Evolutionary conservation across 805 yeast species (phyloP), one percentile per base, ranked within the genome.

Genomic region (Komagataella kurtzmanii): DNA sequence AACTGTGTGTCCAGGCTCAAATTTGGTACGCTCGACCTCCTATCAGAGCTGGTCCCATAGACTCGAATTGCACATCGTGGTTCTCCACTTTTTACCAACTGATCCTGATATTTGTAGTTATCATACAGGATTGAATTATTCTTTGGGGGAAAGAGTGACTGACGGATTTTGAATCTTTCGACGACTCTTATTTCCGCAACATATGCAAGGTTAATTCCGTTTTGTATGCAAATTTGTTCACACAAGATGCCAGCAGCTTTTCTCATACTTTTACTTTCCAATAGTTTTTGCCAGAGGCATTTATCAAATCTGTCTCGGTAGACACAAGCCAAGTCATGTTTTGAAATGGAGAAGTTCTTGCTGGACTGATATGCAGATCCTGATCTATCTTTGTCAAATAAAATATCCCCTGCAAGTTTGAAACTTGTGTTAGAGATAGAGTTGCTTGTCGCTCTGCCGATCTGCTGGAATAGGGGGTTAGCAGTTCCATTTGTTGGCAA

Each of bases 351-450:
- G 51, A 78, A 70, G 52, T 67, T 72, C 48, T 68, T 67, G 56
- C 75, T 75, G 51, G 71, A 81, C 3, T 71, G 67, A 56, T 80
- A 81, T n/a, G 81, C 75, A 14, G 75, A 73, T 14, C 85, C 86
- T 5, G 84, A 77, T 0, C 85, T 85, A 63, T 81, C 85, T 54
- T 73, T 74, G 56, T 80, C 86, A 61, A 77, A 80, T 1, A 79
- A 14, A 30, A 30, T 30, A 30, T 30, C 40, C 6, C 40, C 40
- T 10, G 40, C 40, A 30, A 30, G 40, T 30, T 10, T 30, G 40
- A 30, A 7, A 5, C 40, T 14, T 30, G 6, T 30, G n/a, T 30
- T 30, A 14, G 40, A 30, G 8, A 30, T 30, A 30, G 40, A 30
- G 12, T 66, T 66, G 52, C 78, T 67, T 1, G 85, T 80, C 5